Evolutionary conservation across 176 grass and related monocot genomes (phyloP).

Genomic region (Aegilops longissima): DNA sequence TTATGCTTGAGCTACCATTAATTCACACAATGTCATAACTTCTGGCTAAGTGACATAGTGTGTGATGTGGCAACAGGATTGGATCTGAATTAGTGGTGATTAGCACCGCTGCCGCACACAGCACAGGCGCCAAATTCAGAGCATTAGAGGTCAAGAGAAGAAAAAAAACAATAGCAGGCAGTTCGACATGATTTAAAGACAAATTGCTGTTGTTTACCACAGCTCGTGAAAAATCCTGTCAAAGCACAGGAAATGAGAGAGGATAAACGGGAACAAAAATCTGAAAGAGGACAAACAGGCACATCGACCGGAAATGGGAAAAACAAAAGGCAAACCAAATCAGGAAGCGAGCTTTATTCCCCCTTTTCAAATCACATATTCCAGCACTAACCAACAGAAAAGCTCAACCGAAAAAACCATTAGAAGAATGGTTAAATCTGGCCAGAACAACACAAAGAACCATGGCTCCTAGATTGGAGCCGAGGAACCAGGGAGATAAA

Average conservation of each 20-base stretch:
- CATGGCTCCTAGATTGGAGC: neutral
- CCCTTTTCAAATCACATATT: neutral
- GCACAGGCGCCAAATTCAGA: constrained; percentile 16
- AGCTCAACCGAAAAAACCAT: neutral
- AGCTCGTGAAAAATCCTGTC: neutral
- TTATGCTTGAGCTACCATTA: neutral
- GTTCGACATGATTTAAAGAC: neutral
- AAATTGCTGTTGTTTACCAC: neutral
- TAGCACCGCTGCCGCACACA: neutral
- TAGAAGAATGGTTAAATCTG: neutral
- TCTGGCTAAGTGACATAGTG: neutral
- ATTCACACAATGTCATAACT: neutral
- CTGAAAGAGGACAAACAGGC: neutral
- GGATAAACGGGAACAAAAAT: neutral
- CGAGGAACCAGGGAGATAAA: neutral
- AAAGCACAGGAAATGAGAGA: constrained; percentile 4
- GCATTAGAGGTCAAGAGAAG: neutral
- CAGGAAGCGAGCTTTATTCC: neutral
- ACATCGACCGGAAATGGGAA: neutral
- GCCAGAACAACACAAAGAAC: neutral
- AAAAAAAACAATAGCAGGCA: neutral
- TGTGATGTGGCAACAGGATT: neutral
- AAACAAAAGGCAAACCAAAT: neutral
- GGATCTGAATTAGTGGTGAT: neutral
- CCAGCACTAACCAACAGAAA: neutral